Conservation (phyloP, 495 filamentous ascomycete genomes). For the Aspergillus biplanus region DNA sequence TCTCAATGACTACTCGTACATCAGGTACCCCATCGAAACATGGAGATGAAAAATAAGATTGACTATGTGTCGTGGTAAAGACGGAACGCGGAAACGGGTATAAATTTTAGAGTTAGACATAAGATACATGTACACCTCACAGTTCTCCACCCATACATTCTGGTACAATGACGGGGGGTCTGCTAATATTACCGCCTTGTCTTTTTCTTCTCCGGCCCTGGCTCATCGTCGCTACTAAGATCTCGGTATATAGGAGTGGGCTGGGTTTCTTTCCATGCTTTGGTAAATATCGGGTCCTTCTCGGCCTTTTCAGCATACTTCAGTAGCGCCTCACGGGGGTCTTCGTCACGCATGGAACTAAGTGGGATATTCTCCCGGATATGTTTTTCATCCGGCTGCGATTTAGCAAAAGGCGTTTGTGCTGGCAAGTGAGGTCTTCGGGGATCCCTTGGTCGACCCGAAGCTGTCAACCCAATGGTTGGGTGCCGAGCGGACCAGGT, state of each 20-base stretch:
- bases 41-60: no score
- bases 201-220: slow-evolving; percentile 69
- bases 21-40: no score
- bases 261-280: slow-evolving; percentile 90
- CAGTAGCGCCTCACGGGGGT: slow-evolving; percentile 89
- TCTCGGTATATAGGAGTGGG: slow-evolving; percentile 92
- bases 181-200: slow-evolving; percentile 41
- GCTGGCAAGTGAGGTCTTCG: slow-evolving; percentile 78
- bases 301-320: slow-evolving; percentile 95
- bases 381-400: slow-evolving; percentile 86
- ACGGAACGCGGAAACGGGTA: no score
- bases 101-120: no score
- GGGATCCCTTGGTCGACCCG: slow-evolving; percentile 79
- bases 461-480: slow-evolving; percentile 72
- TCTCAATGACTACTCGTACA: no score
- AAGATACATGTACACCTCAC: no score
- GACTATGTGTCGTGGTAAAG: no score
- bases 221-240: slow-evolving; percentile 87
- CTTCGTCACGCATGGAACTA: slow-evolving; percentile 95
- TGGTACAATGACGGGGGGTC: not conserved
- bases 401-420: slow-evolving; percentile 90
- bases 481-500: slow-evolving; percentile 69
- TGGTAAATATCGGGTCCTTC: slow-evolving; percentile 92
- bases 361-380: slow-evolving; percentile 86
- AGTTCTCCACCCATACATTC: not conserved